phyloP scores from a whole-genome alignment of 108 stramenopile genomes.

The Cyclotella sp. region DNA sequence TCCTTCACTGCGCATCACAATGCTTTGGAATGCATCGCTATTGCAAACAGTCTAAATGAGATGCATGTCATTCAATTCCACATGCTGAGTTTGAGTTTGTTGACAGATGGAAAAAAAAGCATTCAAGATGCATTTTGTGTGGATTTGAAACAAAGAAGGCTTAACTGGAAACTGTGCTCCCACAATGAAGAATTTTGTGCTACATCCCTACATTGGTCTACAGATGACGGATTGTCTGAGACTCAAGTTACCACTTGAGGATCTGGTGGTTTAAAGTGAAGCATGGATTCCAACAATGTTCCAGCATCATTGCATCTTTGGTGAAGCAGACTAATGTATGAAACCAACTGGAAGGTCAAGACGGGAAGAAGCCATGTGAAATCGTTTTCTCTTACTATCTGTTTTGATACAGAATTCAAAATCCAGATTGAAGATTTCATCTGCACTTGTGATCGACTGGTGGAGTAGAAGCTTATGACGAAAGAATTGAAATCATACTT shows the following conservation, averaged over 20 bases:
- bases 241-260: constrained; percentile 54
- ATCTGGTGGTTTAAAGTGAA: too few relatives aligned
- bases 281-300: constrained; percentile 23
- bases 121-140: constrained; percentile 50
- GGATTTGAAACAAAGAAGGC: constrained; percentile 32
- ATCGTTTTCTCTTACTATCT: constrained; percentile 53
- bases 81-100: constrained; percentile 42
- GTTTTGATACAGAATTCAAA: constrained; percentile 43
- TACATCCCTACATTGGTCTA: constrained; percentile 44
- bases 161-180: constrained; percentile 42
- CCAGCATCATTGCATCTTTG: constrained; percentile 27
- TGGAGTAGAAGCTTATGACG: constrained; percentile 42
- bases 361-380: constrained; percentile 55
- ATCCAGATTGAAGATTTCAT: constrained; percentile 62
- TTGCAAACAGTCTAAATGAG: constrained; percentile 21
- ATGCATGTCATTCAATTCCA: constrained; percentile 59
- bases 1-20: constrained; percentile 33
- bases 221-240: constrained; percentile 36
- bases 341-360: constrained; percentile 32
- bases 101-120: constrained; percentile 51
- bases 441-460: constrained; percentile 48
- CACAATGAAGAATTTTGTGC: constrained; percentile 44
- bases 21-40: constrained; percentile 20
- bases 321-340: constrained; percentile 46
- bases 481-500: constrained; percentile 41